Base-by-base conservation (phyloP, 1,284 basidiomycete species). In the Gymnopus androsaceus region DNA sequence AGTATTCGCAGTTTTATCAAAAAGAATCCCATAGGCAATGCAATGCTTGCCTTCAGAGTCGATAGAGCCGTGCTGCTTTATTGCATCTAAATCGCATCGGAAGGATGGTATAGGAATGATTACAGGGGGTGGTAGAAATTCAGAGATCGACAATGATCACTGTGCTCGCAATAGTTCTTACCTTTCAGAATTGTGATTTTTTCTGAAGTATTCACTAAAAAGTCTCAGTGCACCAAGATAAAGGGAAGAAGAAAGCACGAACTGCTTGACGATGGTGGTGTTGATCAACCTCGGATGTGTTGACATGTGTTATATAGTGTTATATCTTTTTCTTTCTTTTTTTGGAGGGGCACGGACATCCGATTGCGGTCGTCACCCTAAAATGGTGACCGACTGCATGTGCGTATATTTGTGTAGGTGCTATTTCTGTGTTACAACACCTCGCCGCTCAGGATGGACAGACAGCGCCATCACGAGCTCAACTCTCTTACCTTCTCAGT, bases 401-500 rank as follows among this genome's bases (percentile, higher is more conserved):
- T 17, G 9, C 30, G 27, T n/a, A n/a, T 36, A 21, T 30, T 27
- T 0, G 37, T 44, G 3, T 38, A 60, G 61, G 63, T 12, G 63
- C 55, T 33, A 62, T 60, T 7, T 64, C 63, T n/a, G 59, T 64
- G 6, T 25, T 63, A 12, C 58, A 59, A 40, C 63, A 64, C 25
- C 36, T 61, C 14, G 40, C 59, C 4, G 72, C 73, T 8, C 44
- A 72, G 30, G 65, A 65, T 15, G 76, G 75, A 2, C 64, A 68
- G 28, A 74, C 72, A 0, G 58, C 8, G 79, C 76, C 1, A 78
- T 80, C 4, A 72, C 75, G 1, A 79, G 76, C 52, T 81, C 79
- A 0, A 64, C 68, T 0, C 78, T 70, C 60, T 57, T 80, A 2
- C 77, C 78, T 0, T 70, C 79, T 0, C 77, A 81, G 54, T 81